Evolutionary conservation across 306 rosid genomes (phyloP), one percentile per base, ranked within the genome.

Genomic region (Cicer yamashitae): DNA sequence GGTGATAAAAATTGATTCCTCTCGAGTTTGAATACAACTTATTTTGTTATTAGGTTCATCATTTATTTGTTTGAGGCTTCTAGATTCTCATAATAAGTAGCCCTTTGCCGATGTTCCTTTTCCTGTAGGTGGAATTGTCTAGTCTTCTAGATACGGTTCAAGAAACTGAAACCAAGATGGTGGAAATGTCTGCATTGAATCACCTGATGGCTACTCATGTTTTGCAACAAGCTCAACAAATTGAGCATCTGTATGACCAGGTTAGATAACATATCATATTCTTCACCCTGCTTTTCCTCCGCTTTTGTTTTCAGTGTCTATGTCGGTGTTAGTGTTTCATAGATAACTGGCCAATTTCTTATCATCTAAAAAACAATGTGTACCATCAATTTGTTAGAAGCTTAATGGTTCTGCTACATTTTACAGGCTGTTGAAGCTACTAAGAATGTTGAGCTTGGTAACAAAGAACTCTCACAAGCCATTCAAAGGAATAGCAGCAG

Each of bases 341-440:
- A 30, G 0, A 30, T 30, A 62, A 74, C 10, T 13, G 9, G 13
- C 15, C 15, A 37, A 15, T 52, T 73, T 37, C 74, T 51, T 59
- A 34, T 15, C 30, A 2, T 6, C 18, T 1, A 30, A 17, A 10
- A 60, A 51, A 34, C 1, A 10, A 63, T 77, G 53, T 46, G 17
- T 8, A 48, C 71, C 44, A 17, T 51, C 7, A 70, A 60, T 11
- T 53, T 48, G 11, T 65, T 45, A 41, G 56, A 74, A 12, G 59
- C 71, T 52, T 76, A 47, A 77, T 46, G 9, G 60, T 63, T 54
- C 62, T 74, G 46, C 6, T 62, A 18, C 41, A 6, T 67, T 40
- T 81, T 73, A 69, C 90, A 91, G 99, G 97, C 99, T n/a, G 90
- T 94, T 69, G 96, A 89, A 88, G 99, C 99, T 57, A 94, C 99